These are phyloP conservation scores for Metarhizium rileyi DNA, from an alignment of 2,329 filamentous ascomycete genomes.

Conservation along the genomic window DNA sequence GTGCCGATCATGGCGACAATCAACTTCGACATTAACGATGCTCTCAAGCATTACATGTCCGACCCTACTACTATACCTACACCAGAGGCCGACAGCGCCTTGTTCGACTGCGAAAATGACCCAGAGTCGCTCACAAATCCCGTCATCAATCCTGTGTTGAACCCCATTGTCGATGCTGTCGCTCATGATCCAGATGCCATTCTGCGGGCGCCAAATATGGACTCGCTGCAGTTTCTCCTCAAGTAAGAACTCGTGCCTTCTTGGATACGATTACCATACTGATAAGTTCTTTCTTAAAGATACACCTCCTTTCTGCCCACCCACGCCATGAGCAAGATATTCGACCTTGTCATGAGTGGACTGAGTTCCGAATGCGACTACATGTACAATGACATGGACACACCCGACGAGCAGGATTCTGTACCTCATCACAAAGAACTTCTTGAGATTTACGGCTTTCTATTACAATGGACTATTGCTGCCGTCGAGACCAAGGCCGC, in stretches of 20 bases:
- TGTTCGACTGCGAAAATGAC: constrained; percentile 88
- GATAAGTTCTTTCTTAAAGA: constrained; percentile 57
- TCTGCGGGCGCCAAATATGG: constrained; percentile 67
- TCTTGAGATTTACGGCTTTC: constrained; percentile 86
- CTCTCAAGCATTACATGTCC: constrained; percentile 93
- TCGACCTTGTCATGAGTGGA: constrained; percentile 82
- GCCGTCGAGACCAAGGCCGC: constrained; percentile 90
- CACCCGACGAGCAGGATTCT: constrained; percentile 76
- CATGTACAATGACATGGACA: constrained; percentile 77
- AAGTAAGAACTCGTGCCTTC: constrained; percentile 62
- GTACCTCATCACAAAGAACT: constrained; percentile 81
- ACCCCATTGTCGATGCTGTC: constrained; percentile 85
- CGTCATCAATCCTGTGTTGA: constrained; percentile 75
- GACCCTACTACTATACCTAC: constrained; percentile 78
- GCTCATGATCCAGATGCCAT: constrained; percentile 88
- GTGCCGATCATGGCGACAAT: constrained; percentile 56
- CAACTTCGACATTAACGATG: constrained; percentile 92
- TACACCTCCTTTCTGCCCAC: constrained; percentile 70
- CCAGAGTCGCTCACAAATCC: constrained; percentile 71
- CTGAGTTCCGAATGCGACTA: constrained; percentile 77
- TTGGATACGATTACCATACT: constrained; percentile 5
- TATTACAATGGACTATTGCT: constrained; percentile 90
- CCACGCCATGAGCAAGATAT: constrained; percentile 80
- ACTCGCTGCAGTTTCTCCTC: constrained; percentile 89
- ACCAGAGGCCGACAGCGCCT: constrained; percentile 70